These are phyloP conservation scores for Theileria sp. DNA, from an alignment of 169 alveolate species.

Conservation along the genomic window DNA sequence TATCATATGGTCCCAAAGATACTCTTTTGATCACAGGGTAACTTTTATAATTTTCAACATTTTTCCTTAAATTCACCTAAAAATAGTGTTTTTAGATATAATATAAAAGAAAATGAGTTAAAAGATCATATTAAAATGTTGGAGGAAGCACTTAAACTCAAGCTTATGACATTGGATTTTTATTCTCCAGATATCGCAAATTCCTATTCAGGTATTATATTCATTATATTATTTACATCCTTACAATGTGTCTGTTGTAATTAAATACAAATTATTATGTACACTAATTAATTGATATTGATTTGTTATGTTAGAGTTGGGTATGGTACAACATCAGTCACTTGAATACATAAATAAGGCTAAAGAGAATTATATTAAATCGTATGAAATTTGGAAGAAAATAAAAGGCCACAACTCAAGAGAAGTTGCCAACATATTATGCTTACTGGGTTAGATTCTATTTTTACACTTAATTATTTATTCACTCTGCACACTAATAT, in stretches of 20 bases:
- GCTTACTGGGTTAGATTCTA: constrained; percentile 26
- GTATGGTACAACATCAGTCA: constrained; percentile 63
- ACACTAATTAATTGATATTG: not conserved
- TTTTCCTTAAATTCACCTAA: not conserved
- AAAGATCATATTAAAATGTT: constrained; percentile 38
- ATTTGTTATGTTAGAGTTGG: constrained; percentile 36
- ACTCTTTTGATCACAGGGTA: constrained; percentile 55
- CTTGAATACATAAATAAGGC: constrained; percentile 51
- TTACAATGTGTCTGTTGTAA: not conserved
- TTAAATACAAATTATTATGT: not conserved
- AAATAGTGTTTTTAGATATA: constrained; percentile 13
- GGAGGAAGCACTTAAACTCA: constrained; percentile 49
- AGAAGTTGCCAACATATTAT: constrained; percentile 52
- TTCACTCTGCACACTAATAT: not conserved
- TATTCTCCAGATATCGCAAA: constrained; percentile 59
- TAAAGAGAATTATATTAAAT: constrained; percentile 48
- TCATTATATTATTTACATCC: not conserved
- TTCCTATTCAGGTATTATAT: constrained; percentile 30
- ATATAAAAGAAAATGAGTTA: constrained; percentile 44
- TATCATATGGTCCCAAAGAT: constrained; percentile 57
- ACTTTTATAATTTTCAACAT: not conserved
- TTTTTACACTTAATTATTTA: not conserved
- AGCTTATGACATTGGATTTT: constrained; percentile 49
- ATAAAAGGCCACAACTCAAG: constrained; percentile 40
- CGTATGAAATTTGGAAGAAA: constrained; percentile 42